Evolutionary conservation across 352 stramenopile species (phyloP).

Genomic region (Phytopythium helicoides): DNA sequence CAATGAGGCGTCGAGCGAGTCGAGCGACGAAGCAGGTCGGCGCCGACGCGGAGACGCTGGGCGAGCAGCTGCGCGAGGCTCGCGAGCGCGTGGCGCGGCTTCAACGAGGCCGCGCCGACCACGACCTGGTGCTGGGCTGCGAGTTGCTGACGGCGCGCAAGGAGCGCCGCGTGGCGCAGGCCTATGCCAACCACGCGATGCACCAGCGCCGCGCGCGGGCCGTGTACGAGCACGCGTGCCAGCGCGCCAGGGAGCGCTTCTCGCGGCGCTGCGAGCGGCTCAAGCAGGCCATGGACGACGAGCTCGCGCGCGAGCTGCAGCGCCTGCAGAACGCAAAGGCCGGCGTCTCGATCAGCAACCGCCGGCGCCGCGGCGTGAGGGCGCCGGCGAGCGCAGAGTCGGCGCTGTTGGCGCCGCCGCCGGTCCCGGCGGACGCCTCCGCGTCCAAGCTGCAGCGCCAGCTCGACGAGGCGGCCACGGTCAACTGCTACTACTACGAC

Average conservation of each 20-base stretch:
- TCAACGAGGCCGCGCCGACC: conserved; percentile 20
- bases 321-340: conserved; percentile 54
- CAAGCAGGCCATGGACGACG: conserved; percentile 43
- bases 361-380: conserved; percentile 31
- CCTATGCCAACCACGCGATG: conserved; percentile 19
- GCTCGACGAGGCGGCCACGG: conserved; percentile 13
- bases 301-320: conserved; percentile 52
- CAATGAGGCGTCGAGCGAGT: conserved; percentile 8
- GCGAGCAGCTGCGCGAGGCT: conserved; percentile 16
- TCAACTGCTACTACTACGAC: conserved; percentile 2
- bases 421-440: neutral
- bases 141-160: conserved; percentile 21
- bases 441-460: conserved; percentile 1
- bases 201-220: conserved; percentile 24
- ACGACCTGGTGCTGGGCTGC: conserved; percentile 35
- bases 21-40: conserved; percentile 10
- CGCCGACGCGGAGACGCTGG: conserved; percentile 7
- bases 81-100: conserved; percentile 24
- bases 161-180: conserved; percentile 19
- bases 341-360: conserved; percentile 64
- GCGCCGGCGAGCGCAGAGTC: conserved; percentile 12
- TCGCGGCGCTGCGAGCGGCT: conserved; percentile 42
- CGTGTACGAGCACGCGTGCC: conserved; percentile 41
- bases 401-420: conserved; percentile 5
- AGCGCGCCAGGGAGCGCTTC: conserved; percentile 40